Evolutionary conservation across 352 stramenopile species (phyloP).

Genomic region (Pythium chondricola): DNA sequence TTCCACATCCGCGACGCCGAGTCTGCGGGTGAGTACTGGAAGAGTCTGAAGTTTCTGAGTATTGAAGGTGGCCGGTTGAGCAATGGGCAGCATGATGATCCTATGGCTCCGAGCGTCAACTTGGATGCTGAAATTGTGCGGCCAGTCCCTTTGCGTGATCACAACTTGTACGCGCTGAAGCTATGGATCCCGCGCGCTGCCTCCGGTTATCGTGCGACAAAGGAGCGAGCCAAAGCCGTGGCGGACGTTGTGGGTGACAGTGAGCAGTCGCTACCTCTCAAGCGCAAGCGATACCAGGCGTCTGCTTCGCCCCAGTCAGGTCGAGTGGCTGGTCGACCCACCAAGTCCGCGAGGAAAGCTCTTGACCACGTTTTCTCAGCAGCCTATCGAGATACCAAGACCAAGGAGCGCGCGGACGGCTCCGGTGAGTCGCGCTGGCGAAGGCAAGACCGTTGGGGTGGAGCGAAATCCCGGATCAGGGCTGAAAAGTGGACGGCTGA

Average conservation of each 20-base stretch:
- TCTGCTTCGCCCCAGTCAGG: conserved; percentile 10
- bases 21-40: conserved; percentile 63
- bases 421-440: conserved; percentile 8
- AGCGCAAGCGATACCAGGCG: conserved; percentile 48
- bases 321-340: conserved; percentile 10
- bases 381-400: conserved; percentile 8
- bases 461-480: conserved; percentile 43
- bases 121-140: conserved; percentile 50
- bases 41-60: conserved; percentile 60
- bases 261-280: conserved; percentile 4
- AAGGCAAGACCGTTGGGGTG: conserved; percentile 14
- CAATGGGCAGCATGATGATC: conserved; percentile 24
- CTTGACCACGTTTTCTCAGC: conserved; percentile 9
- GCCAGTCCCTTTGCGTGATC: conserved; percentile 44
- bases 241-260: conserved; percentile 19
- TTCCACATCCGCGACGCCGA: conserved; percentile 37
- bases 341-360: conserved; percentile 10
- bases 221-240: conserved; percentile 55
- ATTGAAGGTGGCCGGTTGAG: conserved; percentile 56
- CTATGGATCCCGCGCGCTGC: conserved; percentile 58
- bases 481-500: conserved; percentile 59
- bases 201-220: conserved; percentile 36
- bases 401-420: neutral
- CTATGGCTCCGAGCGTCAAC: conserved; percentile 34
- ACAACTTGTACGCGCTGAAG: conserved; percentile 64